A percentile compares a stretch with the other conserved stretches of the same genome.
Evolutionary conservation across 345 rosid species (phyloP).

Genomic region (Carallia pectinifolia): DNA sequence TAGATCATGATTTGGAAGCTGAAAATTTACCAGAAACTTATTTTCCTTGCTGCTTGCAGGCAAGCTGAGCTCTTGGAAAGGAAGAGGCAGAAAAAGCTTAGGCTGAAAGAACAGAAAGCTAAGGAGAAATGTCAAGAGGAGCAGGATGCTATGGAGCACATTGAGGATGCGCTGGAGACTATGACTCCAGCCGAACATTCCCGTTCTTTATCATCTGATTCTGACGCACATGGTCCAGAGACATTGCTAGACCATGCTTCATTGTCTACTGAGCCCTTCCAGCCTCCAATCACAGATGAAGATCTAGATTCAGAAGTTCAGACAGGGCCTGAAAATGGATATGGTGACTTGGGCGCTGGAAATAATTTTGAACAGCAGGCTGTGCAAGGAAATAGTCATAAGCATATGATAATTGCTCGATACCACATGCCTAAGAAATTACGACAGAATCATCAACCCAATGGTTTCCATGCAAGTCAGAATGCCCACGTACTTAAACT

Average conservation of each 20-base stretch:
- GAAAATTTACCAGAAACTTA: neutral
- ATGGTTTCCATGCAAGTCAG: slow-evolving; percentile 47
- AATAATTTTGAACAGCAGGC: slow-evolving; percentile 36
- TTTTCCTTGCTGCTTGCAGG: slow-evolving; percentile 30
- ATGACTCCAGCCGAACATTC: slow-evolving; percentile 46
- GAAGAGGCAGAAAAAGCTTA: slow-evolving; percentile 77
- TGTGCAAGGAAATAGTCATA: slow-evolving; percentile 34
- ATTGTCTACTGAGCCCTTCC: slow-evolving; percentile 39
- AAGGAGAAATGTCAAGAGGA: slow-evolving; percentile 57
- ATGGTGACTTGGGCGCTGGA: slow-evolving; percentile 31
- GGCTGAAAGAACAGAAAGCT: slow-evolving; percentile 83
- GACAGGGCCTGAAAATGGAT: slow-evolving; percentile 32
- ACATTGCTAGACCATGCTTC: slow-evolving; percentile 31
- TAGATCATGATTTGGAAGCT: neutral
- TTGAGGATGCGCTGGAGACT: slow-evolving; percentile 44
- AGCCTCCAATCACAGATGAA: slow-evolving; percentile 31
- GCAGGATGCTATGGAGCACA: slow-evolving; percentile 36
- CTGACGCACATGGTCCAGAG: slow-evolving; percentile 42
- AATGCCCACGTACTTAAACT: slow-evolving; percentile 42
- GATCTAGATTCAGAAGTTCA: slow-evolving; percentile 49
- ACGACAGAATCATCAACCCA: slow-evolving; percentile 35
- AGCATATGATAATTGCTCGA: slow-evolving; percentile 26
- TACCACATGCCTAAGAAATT: slow-evolving; percentile 44
- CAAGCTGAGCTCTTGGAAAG: slow-evolving; percentile 77
- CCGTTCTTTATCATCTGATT: slow-evolving; percentile 38